These are phyloP conservation scores for Penicillium sp. DNA, from an alignment of 2,329 filamentous ascomycete species.

Conservation along the genomic window DNA sequence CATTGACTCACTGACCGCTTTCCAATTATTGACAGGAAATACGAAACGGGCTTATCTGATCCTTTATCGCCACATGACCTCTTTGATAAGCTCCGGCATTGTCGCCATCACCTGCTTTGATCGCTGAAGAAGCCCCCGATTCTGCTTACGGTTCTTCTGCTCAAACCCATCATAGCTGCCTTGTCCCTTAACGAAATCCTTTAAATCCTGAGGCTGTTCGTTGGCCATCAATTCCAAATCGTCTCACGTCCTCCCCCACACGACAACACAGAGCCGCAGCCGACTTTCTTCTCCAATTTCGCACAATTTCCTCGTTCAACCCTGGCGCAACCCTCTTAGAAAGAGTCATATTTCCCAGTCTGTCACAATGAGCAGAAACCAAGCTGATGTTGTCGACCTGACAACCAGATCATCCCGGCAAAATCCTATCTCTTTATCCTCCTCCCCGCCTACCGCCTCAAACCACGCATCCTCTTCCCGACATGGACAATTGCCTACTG, in stretches of 20 bases:
- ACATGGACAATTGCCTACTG: neutral
- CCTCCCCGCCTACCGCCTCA: neutral
- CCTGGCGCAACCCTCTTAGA: neutral
- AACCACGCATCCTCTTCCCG: neutral
- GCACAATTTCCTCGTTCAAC: neutral
- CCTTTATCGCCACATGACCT: neutral
- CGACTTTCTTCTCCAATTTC: neutral
- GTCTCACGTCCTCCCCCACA: neutral
- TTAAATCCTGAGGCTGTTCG: neutral
- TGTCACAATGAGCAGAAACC: neutral
- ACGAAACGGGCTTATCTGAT: neutral
- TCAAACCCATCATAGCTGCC: neutral
- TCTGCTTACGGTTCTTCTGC: neutral
- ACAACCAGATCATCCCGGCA: neutral
- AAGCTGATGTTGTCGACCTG: conserved; percentile 1
- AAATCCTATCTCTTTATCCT: neutral
- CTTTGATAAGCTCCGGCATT: neutral
- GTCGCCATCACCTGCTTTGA: neutral
- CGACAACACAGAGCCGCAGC: neutral
- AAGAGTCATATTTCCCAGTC: no score
- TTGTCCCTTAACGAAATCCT: no score
- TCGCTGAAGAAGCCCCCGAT: neutral
- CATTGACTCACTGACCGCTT: neutral
- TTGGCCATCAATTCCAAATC: neutral
- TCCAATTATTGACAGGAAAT: neutral